These are phyloP conservation scores for Aspergillus coremiiformis DNA, from an alignment of 495 filamentous ascomycete species.

Conservation along the genomic window DNA sequence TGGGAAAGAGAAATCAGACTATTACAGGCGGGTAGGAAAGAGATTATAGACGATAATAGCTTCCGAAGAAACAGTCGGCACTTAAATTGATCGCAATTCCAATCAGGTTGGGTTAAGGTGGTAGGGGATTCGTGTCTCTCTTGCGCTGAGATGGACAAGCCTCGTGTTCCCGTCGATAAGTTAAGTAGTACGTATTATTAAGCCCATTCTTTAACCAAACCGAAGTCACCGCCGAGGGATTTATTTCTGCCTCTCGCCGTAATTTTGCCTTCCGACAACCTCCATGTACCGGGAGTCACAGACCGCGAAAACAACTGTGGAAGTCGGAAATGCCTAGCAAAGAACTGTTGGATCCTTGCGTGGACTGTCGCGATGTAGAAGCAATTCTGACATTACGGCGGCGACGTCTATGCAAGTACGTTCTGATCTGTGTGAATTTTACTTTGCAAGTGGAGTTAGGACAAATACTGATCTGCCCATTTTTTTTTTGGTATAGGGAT, in stretches of 20 bases:
- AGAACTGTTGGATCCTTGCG: conserved; percentile 25
- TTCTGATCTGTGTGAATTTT: conserved; percentile 9
- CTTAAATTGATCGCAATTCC: not conserved
- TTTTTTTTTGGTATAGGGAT: conserved; percentile 38
- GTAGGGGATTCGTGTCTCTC: conserved; percentile 19
- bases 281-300: too few relatives aligned
- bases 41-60: not conserved
- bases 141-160: conserved; percentile 24
- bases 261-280: not conserved
- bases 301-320: too few relatives aligned
- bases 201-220: conserved; percentile 11
- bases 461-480: conserved; percentile 9
- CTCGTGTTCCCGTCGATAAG: conserved; percentile 19
- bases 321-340: conserved; percentile 33
- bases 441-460: not conserved
- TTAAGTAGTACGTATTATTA: conserved; percentile 18
- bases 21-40: not conserved
- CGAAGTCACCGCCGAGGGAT: conserved; percentile 8
- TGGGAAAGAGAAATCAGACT: conserved; percentile 5
- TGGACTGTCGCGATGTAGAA: conserved; percentile 38
- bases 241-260: conserved; percentile 15
- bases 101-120: not conserved
- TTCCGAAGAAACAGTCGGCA: conserved; percentile 8
- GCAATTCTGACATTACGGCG: conserved; percentile 32
- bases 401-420: conserved; percentile 43